phyloP scores from a whole-genome alignment of 2,329 filamentous ascomycete genomes.

The Tolypocladium tundrense region DNA sequence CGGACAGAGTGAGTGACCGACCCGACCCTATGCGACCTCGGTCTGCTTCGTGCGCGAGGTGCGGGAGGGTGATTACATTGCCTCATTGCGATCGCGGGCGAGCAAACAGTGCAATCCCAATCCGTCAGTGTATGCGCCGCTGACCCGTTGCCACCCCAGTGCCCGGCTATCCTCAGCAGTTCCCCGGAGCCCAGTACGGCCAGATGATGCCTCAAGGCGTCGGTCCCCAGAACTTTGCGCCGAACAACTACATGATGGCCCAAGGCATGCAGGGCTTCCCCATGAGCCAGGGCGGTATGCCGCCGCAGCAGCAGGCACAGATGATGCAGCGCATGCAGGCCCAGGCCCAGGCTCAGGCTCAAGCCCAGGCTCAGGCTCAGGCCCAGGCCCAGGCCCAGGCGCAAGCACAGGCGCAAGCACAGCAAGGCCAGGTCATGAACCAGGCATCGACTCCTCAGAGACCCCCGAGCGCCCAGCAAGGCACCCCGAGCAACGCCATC shows the following conservation, averaged over 20 bases:
- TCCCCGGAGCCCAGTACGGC: constrained; percentile 46
- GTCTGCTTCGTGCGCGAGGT: background rate
- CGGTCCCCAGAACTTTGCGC: constrained; percentile 40
- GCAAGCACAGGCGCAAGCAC: constrained; percentile 4
- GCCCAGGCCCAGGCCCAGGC: background rate
- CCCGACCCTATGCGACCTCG: constrained; percentile 1
- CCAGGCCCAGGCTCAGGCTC: constrained; percentile 6
- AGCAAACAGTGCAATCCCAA: background rate
- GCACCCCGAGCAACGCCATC: constrained; percentile 16
- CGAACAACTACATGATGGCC: constrained; percentile 38
- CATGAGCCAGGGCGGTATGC: constrained; percentile 42
- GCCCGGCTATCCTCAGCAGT: constrained; percentile 49
- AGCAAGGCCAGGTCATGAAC: constrained; percentile 12
- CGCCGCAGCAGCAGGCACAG: constrained; percentile 26
- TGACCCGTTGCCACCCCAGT: constrained; percentile 26
- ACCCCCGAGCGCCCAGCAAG: constrained; percentile 21
- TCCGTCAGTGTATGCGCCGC: background rate
- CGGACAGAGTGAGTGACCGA: constrained; percentile 44
- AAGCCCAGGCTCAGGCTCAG: background rate
- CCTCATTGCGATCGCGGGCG: background rate
- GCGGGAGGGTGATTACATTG: background rate
- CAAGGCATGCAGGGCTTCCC: constrained; percentile 43
- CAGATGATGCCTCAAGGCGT: constrained; percentile 38
- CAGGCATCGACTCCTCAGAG: constrained; percentile 22
- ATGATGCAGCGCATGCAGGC: constrained; percentile 4